Base-by-base conservation (phyloP, 2,329 filamentous ascomycete species). In the Taxawa tesnikishii region DNA sequence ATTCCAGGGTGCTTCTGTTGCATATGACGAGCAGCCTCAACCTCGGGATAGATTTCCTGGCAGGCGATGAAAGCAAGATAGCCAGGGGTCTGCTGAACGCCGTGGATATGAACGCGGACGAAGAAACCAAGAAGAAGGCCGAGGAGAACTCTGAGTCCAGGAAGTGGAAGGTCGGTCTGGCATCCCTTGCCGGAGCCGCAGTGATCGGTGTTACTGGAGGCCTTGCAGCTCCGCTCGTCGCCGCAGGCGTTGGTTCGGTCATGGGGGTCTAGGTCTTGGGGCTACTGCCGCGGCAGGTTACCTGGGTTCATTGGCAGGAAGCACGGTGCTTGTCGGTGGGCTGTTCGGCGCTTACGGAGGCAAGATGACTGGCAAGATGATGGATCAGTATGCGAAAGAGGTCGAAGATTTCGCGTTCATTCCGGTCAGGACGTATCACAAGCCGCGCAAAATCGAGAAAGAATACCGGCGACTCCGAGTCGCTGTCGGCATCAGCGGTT, bases 311-410 rank as follows among this genome's bases (percentile, higher is more conserved):
- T 67, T 94, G 48, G 80, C 84, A 2, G 78, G 87, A 23, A 90
- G 80, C 39, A 73, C 78, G 4, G 70, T 90, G 11, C 64, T 85
- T 26, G 79, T 94, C 17, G 88, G 87, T 11, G 75, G 80, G 23
- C 62, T 96, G 24, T 94, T 96, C 48, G 90, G 90, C 6, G 83
- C 90, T n/a, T 94, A 92, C 50, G 82, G 82, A 26, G 76, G 79
- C 2, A 73, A 78, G 21, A 87, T 93, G 67, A 82, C 81, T 0
- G 75, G 77, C 32, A 79, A 85, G 52, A 83, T 87, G 67, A 81
- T 94, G 67, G 83, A 94, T 42, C 68, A 78, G n/a, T 93, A 92
- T 51, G 72, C 80, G 8, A 76, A 75, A 43, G 84, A 94, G 42
- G 78, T 96, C 11, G 75, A 83, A 45, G 87, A 96, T 49, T 93